These are phyloP conservation scores for Ustilago sp. DNA, from an alignment of 1,284 basidiomycete genomes.

Conservation along the genomic window DNA sequence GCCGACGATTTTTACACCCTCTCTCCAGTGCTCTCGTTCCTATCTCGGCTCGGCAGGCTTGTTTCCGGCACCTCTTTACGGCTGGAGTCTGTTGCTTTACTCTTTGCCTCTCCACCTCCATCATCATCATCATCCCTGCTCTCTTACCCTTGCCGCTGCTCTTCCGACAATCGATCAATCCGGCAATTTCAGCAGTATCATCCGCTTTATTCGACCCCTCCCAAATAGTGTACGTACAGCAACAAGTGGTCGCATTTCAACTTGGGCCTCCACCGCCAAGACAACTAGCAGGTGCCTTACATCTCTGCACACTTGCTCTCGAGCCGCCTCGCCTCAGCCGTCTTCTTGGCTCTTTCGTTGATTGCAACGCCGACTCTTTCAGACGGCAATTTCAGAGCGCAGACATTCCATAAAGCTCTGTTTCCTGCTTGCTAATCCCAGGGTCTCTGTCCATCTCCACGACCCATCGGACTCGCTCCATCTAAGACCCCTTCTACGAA, in stretches of 20 bases:
- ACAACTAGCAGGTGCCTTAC: not conserved
- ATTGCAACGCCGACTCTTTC: not conserved
- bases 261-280: slow-evolving; percentile 1
- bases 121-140: not conserved
- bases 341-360: not conserved
- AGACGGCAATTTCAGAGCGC: not conserved
- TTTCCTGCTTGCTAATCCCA: no score
- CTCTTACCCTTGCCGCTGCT: not conserved
- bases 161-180: not conserved
- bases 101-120: not conserved
- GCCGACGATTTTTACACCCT: not conserved
- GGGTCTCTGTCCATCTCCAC: no score
- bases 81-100: not conserved
- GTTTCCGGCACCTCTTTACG: not conserved
- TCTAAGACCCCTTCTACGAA: not conserved
- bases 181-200: not conserved
- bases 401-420: not conserved
- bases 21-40: not conserved
- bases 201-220: not conserved
- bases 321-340: not conserved
- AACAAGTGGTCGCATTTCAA: not conserved
- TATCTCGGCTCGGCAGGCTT: not conserved
- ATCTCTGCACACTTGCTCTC: not conserved
- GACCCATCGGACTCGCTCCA: not conserved
- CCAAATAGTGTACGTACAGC: not conserved